A percentile compares a stretch with the other conserved stretches of the same genome.
phyloP scores from a whole-genome alignment of 106 monocot genomes.

The Hemerocallis citrina region DNA sequence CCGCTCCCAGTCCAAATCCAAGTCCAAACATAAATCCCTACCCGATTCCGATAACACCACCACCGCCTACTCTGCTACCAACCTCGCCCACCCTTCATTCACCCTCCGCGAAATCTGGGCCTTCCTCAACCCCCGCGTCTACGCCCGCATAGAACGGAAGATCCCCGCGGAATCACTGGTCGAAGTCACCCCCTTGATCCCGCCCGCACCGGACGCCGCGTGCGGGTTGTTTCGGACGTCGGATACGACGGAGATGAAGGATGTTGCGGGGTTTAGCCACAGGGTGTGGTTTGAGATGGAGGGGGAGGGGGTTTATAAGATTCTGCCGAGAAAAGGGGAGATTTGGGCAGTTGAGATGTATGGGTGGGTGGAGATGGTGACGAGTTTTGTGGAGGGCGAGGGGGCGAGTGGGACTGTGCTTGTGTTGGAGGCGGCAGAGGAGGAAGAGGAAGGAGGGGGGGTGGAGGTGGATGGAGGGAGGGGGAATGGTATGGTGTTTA shows the following conservation, averaged over 20 bases:
- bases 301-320: slow-evolving; percentile 3
- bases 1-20: not conserved
- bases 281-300: slow-evolving; percentile 8
- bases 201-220: not conserved
- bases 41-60: too few relatives aligned
- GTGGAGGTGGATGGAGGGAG: too few relatives aligned
- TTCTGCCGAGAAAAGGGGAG: slow-evolving; percentile 15
- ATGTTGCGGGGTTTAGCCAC: slow-evolving; percentile 1
- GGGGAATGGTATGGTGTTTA: too few relatives aligned
- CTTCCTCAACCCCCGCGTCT: slow-evolving; percentile 6
- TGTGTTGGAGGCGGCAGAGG: not conserved
- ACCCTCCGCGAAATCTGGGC: slow-evolving; percentile 10
- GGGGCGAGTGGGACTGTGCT: slow-evolving; percentile 4
- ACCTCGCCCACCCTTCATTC: not conserved
- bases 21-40: too few relatives aligned
- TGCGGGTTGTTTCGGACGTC: too few relatives aligned
- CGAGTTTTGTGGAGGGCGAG: slow-evolving; percentile 2
- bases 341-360: slow-evolving; percentile 14
- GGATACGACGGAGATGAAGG: too few relatives aligned
- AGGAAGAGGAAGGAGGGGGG: not conserved
- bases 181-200: not conserved
- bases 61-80: not conserved
- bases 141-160: not conserved
- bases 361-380: not conserved
- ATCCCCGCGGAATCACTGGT: not conserved